A percentile compares a stretch with the other conserved stretches of the same genome.
phyloP scores from a whole-genome alignment of 2,329 filamentous ascomycete species.

The Pseudocercospora crystallina region DNA sequence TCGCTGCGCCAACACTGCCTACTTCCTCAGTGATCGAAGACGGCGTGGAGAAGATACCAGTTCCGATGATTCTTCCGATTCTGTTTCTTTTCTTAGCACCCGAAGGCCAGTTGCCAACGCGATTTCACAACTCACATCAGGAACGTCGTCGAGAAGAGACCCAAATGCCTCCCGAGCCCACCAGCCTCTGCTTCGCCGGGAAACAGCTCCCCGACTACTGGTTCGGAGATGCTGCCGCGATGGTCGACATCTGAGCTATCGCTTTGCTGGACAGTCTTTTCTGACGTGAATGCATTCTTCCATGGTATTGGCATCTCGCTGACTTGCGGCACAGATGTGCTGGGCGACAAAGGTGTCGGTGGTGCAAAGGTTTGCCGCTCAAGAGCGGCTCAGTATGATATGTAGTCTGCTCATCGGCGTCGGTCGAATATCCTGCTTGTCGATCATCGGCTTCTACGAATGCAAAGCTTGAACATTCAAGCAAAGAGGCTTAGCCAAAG shows the following conservation, averaged over 20 bases:
- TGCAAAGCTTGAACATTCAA: too few species aligned
- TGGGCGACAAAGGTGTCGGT: too few species aligned
- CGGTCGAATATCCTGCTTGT: too few species aligned
- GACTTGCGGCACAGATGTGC: too few species aligned
- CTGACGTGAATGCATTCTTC: too few species aligned
- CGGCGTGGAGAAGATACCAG: conserved; percentile 17
- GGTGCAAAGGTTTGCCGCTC: too few species aligned
- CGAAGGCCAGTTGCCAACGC: not conserved
- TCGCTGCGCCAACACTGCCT: conserved; percentile 60
- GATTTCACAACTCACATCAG: conserved; percentile 4
- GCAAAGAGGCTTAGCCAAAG: too few species aligned
- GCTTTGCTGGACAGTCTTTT: too few species aligned
- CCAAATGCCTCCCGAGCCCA: conserved; percentile 18
- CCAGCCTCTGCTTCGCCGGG: conserved; percentile 14
- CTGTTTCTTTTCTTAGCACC: not conserved
- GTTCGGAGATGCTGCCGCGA: not conserved
- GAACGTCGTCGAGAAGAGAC: conserved; percentile 19
- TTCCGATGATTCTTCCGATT: conserved; percentile 17
- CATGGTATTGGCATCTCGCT: too few species aligned
- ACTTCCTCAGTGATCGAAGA: conserved; percentile 35
- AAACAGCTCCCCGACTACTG: conserved; percentile 4
- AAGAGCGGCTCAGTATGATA: too few species aligned
- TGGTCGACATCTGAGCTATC: not conserved
- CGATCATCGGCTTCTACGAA: too few species aligned
- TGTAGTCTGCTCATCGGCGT: too few species aligned